Evolutionary conservation across 768 basidiomycete species (phyloP).

Genomic region (Paxillus involutus): DNA sequence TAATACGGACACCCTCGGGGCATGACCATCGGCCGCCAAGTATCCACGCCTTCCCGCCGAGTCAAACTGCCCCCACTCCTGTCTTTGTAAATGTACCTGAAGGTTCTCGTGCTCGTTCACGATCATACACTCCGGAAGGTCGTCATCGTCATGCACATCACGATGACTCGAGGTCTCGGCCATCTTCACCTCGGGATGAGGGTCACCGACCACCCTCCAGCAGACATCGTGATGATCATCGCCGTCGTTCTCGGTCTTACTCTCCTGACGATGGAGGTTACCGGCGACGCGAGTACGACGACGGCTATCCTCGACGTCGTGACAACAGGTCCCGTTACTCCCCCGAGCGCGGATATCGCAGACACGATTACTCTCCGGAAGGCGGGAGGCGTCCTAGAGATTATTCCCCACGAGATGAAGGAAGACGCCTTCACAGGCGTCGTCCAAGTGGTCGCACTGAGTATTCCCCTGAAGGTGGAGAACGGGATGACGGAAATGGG

Average conservation of each 20-base stretch:
- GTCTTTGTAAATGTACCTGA: conserved; percentile 5
- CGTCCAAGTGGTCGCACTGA: not conserved
- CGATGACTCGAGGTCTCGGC: not conserved
- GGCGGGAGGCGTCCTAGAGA: conserved; percentile 4
- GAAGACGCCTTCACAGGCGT: not conserved
- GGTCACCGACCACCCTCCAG: not conserved
- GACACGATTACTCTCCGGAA: conserved; percentile 13
- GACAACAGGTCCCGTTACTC: conserved; percentile 12
- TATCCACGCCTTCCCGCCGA: conserved; percentile 21
- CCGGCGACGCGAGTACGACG: conserved; percentile 11
- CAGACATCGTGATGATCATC: conserved; percentile 3
- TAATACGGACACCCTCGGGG: conserved; percentile 14
- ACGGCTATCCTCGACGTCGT: conserved; percentile 9
- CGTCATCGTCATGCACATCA: not conserved
- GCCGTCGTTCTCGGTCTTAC: conserved; percentile 23
- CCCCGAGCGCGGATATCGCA: conserved; percentile 16
- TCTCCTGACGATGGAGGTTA: conserved; percentile 14
- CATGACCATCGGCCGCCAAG: conserved; percentile 23
- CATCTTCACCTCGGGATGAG: conserved; percentile 7
- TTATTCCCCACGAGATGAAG: conserved; percentile 8
- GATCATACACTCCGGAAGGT: conserved; percentile 10
- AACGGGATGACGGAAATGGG: not conserved
- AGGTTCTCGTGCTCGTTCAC: conserved; percentile 21
- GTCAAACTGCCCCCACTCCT: conserved; percentile 7
- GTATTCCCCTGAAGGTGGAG: conserved; percentile 8